Evolutionary conservation across 805 yeast species (phyloP), one percentile per base, ranked within the genome.

Genomic region (Ogataea populi-albae): DNA sequence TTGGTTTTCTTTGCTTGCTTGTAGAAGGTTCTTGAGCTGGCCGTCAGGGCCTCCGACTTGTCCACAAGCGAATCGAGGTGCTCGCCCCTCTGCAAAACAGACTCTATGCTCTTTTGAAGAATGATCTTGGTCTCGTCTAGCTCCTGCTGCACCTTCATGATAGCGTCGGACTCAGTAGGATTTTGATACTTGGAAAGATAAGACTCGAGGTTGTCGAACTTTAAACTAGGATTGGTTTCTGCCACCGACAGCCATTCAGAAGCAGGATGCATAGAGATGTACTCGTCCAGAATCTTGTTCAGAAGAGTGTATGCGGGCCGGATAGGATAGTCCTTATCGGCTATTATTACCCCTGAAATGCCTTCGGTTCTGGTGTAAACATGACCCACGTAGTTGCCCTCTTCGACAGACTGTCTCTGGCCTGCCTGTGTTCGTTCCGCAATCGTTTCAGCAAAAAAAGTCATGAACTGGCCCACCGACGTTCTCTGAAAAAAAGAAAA

Each of bases 121-220:
- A 89, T 96, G 51, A 91, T 86, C 69, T 93, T 93, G 23, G 98
- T 93, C 59, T 93, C 98, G 62, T 93, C 98, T 53, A 93, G 75
- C 64, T 93, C 98, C 58, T 88, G 95, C 68, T 93, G 98, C 16
- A 93, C 98, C 61, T 83, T 85, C 95, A 93, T 82, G 45, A 93
- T 79, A 8, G 96, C 83, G 61, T 93, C 99, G 0, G 98, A 98
- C 68, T 93, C 96, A 26, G 83, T 73, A 20, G 99, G 99, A 60
- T 93, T 96, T 66, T 93, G 98, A 65, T 93, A 93, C 55, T 86
- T 86, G 51, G 69, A 66, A 49, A 93, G 66, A 59, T 88, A 88
- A 17, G 64, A 66, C 21, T 79, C 84, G 52, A 91, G 69, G 41
- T 75, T 77, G 17, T 75, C 76, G 58, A 74, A 79, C 25, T 65